Evolutionary conservation across 805 yeast species (phyloP), one percentile per base, ranked within the genome.

Genomic region (Blastobotrys attinorum): DNA sequence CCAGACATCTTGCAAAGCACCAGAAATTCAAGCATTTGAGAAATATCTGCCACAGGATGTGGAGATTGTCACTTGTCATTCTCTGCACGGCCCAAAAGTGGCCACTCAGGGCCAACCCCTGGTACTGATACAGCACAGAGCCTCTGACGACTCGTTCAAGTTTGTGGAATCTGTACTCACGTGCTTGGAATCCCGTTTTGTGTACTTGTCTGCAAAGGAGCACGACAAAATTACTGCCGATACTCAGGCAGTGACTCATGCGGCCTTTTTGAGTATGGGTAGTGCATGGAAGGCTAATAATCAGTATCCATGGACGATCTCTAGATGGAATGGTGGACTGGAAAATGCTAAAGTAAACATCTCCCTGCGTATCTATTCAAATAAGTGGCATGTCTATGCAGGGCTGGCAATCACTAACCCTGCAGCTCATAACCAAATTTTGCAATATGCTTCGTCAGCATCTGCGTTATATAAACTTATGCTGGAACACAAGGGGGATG

Each of bases 361-460:
- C 25, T 83, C 97, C 1, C 65, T 92, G 59, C 71, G 98, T 50
- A 92, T 92, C 40, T 92, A 73, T 62, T 79, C 95, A 15, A 92
- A 89, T 64, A 88, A 89, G 64, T 92, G 96, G 95, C 98, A 92
- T 61, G 97, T 92, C 23, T 92, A 92, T 59, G 97, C 97, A 3
- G 98, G 98, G 0, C 70, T 92, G 55, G 97, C 97, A 7, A 90
- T 92, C 52, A 83, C 96, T 1, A 92, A 92, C 57, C 97, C 96
- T 1, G 77, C 89, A 35, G 97, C 97, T 0, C 97, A 90, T 57
- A 76, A 74, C 32, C 97, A 92, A 63, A 82, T 94, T 16, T 70
- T 84, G 51, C 97, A 89, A 60, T 92, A 90, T 60, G 83, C 97
- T 2, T 74, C 76, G 29, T 83, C 95, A 1, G 82, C 83, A 2